Evolutionary conservation across 805 yeast genomes (phyloP).

Genomic region (Kurtzmaniella fragi): DNA sequence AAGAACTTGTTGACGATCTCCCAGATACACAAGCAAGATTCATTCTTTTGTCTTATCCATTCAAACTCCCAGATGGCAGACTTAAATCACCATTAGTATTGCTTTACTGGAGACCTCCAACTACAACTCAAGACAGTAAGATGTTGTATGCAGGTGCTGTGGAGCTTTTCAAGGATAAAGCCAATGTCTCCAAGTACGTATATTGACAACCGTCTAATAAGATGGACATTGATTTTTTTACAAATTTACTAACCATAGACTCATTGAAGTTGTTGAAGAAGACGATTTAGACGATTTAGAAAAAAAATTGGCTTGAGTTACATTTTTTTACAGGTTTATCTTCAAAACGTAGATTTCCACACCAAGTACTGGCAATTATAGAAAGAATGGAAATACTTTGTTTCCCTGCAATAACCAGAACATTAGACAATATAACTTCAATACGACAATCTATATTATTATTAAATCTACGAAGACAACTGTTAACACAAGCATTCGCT

Average conservation of each 20-base stretch:
- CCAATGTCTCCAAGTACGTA: conserved; percentile 64
- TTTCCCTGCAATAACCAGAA: no score
- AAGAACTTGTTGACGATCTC: conserved; percentile 64
- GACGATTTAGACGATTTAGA: conserved; percentile 65
- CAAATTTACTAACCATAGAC: conserved; percentile 28
- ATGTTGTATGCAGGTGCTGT: conserved; percentile 92
- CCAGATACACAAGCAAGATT: conserved; percentile 82
- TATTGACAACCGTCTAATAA: not conserved
- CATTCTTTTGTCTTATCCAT: conserved; percentile 71
- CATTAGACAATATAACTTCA: no score
- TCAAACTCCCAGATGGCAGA: conserved; percentile 65
- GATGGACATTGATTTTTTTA: not conserved
- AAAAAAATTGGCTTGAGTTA: conserved; percentile 14
- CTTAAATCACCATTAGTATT: conserved; percentile 69
- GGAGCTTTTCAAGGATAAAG: conserved; percentile 69
- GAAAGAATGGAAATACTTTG: no score
- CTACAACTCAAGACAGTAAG: conserved; percentile 73
- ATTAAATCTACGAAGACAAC: no score
- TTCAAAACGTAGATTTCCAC: not conserved
- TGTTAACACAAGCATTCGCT: no score
- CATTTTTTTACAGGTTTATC: not conserved
- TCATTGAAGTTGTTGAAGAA: conserved; percentile 59
- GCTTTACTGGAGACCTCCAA: conserved; percentile 85
- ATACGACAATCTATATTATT: no score
- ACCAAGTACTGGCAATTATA: not conserved